Evolutionary conservation across 805 yeast species (phyloP).

Genomic region (Candida orba): DNA sequence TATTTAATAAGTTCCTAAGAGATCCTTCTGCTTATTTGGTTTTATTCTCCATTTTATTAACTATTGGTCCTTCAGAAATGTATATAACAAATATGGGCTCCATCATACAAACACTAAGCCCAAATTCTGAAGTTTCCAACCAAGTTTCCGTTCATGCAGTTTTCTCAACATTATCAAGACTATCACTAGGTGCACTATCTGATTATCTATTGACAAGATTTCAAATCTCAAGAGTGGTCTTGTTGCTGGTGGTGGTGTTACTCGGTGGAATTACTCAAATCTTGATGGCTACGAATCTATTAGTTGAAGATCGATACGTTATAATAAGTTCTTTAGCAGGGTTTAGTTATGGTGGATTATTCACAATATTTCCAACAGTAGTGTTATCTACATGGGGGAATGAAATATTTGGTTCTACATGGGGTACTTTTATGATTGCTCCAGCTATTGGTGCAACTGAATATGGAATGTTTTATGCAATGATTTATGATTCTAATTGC

Average conservation of each 20-base stretch:
- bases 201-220: conserved; percentile 42
- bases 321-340: conserved; percentile 52
- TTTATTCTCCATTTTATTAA: conserved; percentile 54
- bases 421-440: conserved; percentile 85
- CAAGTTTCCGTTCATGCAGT: conserved; percentile 59
- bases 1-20: conserved; percentile 16
- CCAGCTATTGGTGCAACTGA: conserved; percentile 77
- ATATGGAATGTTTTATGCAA: conserved; percentile 66
- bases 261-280: conserved; percentile 32
- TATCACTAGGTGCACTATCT: conserved; percentile 58
- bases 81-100: conserved; percentile 80
- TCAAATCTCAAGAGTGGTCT: conserved; percentile 24
- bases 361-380: conserved; percentile 81
- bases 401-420: conserved; percentile 82
- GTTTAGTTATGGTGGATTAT: conserved; percentile 69
- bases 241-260: conserved; percentile 27
- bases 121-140: conserved; percentile 26
- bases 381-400: conserved; percentile 84
- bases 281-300: conserved; percentile 17
- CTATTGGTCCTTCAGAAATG: conserved; percentile 81
- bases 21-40: conserved; percentile 60
- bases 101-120: conserved; percentile 31
- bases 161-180: conserved; percentile 63
- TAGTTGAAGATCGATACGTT: conserved; percentile 17
- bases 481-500: conserved; percentile 42